Evolutionary conservation across 805 yeast genomes (phyloP), one percentile per base, ranked within the genome.

Genomic region (Aciculoconidium aculeatum): DNA sequence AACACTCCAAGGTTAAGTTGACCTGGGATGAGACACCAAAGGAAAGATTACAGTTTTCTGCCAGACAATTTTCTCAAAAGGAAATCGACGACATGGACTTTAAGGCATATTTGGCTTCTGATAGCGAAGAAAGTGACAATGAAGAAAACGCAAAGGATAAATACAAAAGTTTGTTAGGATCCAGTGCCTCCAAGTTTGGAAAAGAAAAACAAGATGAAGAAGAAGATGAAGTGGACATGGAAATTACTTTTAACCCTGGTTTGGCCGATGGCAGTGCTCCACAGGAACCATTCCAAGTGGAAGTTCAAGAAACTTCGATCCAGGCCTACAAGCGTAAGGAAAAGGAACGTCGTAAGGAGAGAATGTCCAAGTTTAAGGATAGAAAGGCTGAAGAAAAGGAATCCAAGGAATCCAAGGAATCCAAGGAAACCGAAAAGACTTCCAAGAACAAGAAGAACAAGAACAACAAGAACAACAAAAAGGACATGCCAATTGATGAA

Each of bases 11-110:
- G 48, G 98, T 92, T 28, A 88, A 85, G 54, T 67, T 92, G 42
- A 88, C 97, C 0, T 92, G 98, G 98, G 98, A 92, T 56, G 97
- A 90, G 60, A 94, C 97, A 0, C 97, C 98, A 5, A 80, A 77
- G 34, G 96, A 87, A 47, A 74, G 98, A 48, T 55, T 75, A 11
- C 75, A 80, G 35, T 54, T 88, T 31, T 72, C 96, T 1, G 70
- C 81, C 10, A 78, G 80, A 42, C 85, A 87, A 5, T 90, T 92
- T 53, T 76, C 86, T 27, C 92, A 83, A 51, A 78, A 82, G 51
- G 97, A 92, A 52, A 67, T 86, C 27, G 92, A 81, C 44, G 90
- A 81, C 29, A 80, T 80, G 87, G 96, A 88, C 54, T 80, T 88
- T 61, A 75, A 83, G 45, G 95, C 97, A 1, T 92, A 88, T 48